phyloP scores from a whole-genome alignment of 2,329 filamentous ascomycete genomes.

The Fusarium fujikuroi region DNA sequence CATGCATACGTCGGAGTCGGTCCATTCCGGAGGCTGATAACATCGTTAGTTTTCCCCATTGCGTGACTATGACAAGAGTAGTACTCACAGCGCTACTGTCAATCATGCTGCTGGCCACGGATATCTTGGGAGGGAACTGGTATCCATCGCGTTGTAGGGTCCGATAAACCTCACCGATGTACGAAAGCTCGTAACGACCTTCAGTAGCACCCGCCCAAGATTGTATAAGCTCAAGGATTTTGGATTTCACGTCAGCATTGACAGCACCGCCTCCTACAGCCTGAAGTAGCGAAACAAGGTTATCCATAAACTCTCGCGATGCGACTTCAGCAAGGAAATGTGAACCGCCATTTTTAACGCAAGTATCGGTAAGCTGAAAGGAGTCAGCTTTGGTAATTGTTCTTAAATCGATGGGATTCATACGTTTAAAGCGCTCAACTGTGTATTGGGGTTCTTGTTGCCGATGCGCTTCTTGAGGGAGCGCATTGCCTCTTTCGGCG shows the following conservation, averaged over 20 bases:
- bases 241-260: conserved; percentile 86
- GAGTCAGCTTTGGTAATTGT: conserved; percentile 25
- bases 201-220: conserved; percentile 92
- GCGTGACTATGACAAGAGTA: background rate
- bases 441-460: conserved; percentile 97
- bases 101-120: conserved; percentile 95
- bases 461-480: conserved; percentile 93
- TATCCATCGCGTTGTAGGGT: conserved; percentile 86
- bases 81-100: conserved; percentile 89
- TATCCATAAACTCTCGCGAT: conserved; percentile 98
- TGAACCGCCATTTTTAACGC: conserved; percentile 95
- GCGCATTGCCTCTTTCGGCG: conserved; percentile 98
- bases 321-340: conserved; percentile 97
- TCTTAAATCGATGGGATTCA: conserved; percentile 26
- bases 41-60: conserved; percentile 8
- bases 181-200: conserved; percentile 81
- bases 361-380: conserved; percentile 88
- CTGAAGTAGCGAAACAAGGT: conserved; percentile 88
- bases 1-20: conserved; percentile 98
- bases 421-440: conserved; percentile 93
- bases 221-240: conserved; percentile 94
- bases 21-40: conserved; percentile 89
- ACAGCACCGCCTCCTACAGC: conserved; percentile 78
- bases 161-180: conserved; percentile 89
- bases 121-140: conserved; percentile 85